Conservation (phyloP, 345 rosid genomes). For the Adansonia digitata region DNA sequence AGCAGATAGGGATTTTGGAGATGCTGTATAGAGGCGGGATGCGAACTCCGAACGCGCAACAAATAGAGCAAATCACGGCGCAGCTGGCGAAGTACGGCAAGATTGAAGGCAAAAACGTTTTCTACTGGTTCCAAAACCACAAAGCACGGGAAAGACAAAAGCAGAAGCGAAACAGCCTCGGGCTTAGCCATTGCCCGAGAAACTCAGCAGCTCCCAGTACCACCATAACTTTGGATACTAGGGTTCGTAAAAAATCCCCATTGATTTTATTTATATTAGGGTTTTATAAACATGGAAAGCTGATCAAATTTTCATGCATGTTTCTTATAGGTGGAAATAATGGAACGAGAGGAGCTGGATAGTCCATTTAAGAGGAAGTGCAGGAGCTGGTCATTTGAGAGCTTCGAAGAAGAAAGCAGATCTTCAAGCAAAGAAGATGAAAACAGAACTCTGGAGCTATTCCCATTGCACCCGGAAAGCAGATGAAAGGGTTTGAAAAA, state of each 20-base stretch:
- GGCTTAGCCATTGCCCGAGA: slow-evolving; percentile 46
- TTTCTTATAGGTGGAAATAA: slow-evolving; percentile 29
- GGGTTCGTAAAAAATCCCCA: slow-evolving; percentile 29
- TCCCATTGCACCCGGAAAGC: slow-evolving; percentile 96
- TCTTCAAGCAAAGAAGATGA: slow-evolving; percentile 38
- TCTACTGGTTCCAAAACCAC: slow-evolving; percentile 99
- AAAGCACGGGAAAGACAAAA: slow-evolving; percentile 99
- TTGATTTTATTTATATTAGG: background rate
- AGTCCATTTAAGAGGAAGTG: slow-evolving; percentile 82
- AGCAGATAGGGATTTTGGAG: slow-evolving; percentile 92
- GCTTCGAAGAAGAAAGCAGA: slow-evolving; percentile 49
- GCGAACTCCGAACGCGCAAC: slow-evolving; percentile 94
- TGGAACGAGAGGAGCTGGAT: slow-evolving; percentile 35
- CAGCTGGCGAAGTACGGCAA: slow-evolving; percentile 84
- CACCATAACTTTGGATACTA: slow-evolving; percentile 39
- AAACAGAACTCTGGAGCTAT: slow-evolving; percentile 82
- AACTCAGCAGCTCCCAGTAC: slow-evolving; percentile 30
- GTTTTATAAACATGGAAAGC: background rate
- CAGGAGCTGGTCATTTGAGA: slow-evolving; percentile 78
- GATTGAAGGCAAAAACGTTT: slow-evolving; percentile 97
- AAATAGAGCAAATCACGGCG: slow-evolving; percentile 85
- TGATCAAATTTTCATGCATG: background rate
- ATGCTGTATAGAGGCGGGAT: slow-evolving; percentile 84
- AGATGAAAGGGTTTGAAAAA: slow-evolving; percentile 24
- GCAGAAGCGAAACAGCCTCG: slow-evolving; percentile 76